Conservation (phyloP, 2,329 filamentous ascomycete genomes). For the Sphaerulina vaccinii region DNA sequence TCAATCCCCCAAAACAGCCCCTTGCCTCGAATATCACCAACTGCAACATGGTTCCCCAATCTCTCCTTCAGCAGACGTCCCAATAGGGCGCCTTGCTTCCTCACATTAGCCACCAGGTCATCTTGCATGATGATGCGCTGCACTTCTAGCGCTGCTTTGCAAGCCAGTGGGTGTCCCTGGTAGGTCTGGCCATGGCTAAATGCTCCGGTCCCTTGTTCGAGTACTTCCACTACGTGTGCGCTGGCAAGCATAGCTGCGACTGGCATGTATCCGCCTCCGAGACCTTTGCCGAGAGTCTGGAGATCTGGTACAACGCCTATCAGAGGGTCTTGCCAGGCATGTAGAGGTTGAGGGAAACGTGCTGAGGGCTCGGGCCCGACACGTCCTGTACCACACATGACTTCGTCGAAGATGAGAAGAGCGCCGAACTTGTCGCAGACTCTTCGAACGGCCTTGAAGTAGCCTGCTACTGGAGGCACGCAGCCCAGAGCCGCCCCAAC, state of each 20-base stretch:
- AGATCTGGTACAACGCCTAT: constrained; percentile 62
- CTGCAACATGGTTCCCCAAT: constrained; percentile 49
- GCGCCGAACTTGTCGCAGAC: constrained; percentile 71
- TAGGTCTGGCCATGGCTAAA: constrained; percentile 65
- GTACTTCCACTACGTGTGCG: constrained; percentile 49
- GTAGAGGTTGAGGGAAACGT: constrained; percentile 42
- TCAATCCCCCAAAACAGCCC: constrained; percentile 62
- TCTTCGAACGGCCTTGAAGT: constrained; percentile 65
- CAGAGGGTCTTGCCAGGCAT: constrained; percentile 59
- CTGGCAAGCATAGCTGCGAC: constrained; percentile 61
- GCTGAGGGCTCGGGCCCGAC: constrained; percentile 46
- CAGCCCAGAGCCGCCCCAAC: constrained; percentile 70
- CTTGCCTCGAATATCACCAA: constrained; percentile 61
- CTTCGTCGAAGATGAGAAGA: constrained; percentile 75
- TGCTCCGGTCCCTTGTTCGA: constrained; percentile 46
- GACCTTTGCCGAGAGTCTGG: constrained; percentile 64
- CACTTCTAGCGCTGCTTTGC: constrained; percentile 62
- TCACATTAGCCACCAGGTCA: constrained; percentile 59
- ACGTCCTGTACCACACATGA: constrained; percentile 68
- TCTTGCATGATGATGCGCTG: constrained; percentile 59
- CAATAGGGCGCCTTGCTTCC: constrained; percentile 53
- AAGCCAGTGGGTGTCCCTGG: constrained; percentile 60
- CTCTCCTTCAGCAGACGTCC: constrained; percentile 45
- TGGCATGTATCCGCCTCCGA: constrained; percentile 63
- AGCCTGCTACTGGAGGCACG: constrained; percentile 64